Base-by-base conservation (phyloP, 495 filamentous ascomycete genomes). In the Apodospora peruviana region DNA sequence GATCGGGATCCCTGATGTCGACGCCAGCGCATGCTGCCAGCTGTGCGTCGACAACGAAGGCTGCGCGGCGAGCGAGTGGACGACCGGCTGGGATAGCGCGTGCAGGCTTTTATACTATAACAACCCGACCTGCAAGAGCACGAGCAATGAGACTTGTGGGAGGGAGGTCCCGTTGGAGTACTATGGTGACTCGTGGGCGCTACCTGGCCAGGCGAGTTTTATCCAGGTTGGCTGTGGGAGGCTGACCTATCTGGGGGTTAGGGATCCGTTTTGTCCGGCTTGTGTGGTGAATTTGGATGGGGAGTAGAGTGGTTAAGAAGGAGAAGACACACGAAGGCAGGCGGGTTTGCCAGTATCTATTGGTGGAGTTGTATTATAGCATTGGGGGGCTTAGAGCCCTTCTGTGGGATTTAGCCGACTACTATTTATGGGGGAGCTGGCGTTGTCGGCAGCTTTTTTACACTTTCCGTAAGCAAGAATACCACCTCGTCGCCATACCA, bases 21-120 rank as follows among this genome's bases (percentile, higher is more conserved):
- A 54, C 37, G 39, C 45, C 32, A 54, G 51, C 18, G 40, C 40
- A 19, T 54, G 51, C 34, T 54, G 51, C 32, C 51, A 54, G 36
- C 41, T 54, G 21, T 53, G 51, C 23, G 19, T 53, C 11, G 45
- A 53, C 40, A 53, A 48, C 23, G 9, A 35, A 8, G 45, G 45
- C 11, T 53, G 51, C 27, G 51, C 51, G 9, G 51, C 35, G 39
- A 53, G 51, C 35, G 40, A 44, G 29, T 53, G 51, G 51, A 36
- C 37, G 25, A 29, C 18, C 16, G 20, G 25, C 7, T 48, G 45
- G 50, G 38, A 37, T 20, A 25, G 43, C n/a, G 50, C 42, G 1
- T 52, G 50, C 21, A 37, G 38, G 34, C 37, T 52, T 10, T 52
- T 41, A 37, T 52, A 43, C 25, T 52, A 46, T 36, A 47, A 43